A percentile compares a stretch with the other conserved stretches of the same genome.
Evolutionary conservation across 1,139 yeast species (phyloP).

Genomic region (Candida mesenterica): DNA sequence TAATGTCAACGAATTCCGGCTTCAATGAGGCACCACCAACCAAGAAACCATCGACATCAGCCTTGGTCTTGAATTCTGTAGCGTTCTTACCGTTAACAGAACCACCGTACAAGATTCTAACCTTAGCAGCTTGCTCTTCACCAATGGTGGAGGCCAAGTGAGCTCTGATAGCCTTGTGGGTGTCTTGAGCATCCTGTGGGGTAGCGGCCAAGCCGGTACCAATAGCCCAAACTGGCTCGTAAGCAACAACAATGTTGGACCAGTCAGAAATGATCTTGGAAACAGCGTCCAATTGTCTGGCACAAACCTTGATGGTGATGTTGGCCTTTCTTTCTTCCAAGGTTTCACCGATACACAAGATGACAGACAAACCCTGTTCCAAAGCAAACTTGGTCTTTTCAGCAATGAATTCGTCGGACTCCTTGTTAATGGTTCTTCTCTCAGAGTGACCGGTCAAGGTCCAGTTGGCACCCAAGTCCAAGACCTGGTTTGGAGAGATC

Average conservation of each 20-base stretch:
- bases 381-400: slow-evolving; percentile 93
- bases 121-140: slow-evolving; percentile 67
- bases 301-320: slow-evolving; percentile 80
- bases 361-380: slow-evolving; percentile 83
- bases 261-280: slow-evolving; percentile 83
- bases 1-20: slow-evolving; percentile 94
- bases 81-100: slow-evolving; percentile 97
- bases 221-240: slow-evolving; percentile 99
- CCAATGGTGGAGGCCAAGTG: slow-evolving; percentile 79
- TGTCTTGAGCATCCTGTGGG: slow-evolving; percentile 94
- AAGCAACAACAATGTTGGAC: slow-evolving; percentile 91
- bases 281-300: slow-evolving; percentile 90
- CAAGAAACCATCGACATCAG: slow-evolving; percentile 96
- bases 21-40: slow-evolving; percentile 99
- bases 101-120: slow-evolving; percentile 97
- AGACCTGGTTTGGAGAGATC: slow-evolving; percentile 81
- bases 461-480: slow-evolving; percentile 94
- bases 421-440: slow-evolving; percentile 93
- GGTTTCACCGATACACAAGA: slow-evolving; percentile 96
- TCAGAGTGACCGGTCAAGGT: slow-evolving; percentile 98
- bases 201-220: slow-evolving; percentile 99
- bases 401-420: slow-evolving; percentile 88
- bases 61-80: slow-evolving; percentile 83
- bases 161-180: slow-evolving; percentile 85
- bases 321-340: slow-evolving; percentile 91